Percentiles rank a stretch among this genome's conserved stretches.
Conservation (phyloP, 345 rosid species). For the Cardamine resedifolia region DNA sequence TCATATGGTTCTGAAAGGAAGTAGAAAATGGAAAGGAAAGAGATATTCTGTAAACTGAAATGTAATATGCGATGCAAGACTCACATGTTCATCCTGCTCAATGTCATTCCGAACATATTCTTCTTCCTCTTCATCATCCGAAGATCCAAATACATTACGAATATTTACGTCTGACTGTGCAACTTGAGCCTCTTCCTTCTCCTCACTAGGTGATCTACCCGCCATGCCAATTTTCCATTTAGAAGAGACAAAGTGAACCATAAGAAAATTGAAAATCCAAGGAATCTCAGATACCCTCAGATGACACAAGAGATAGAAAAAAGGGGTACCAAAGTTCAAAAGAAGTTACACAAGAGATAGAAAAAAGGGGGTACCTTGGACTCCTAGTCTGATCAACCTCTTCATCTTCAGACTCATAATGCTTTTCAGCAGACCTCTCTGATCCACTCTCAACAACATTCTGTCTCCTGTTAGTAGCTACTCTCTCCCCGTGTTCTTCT, state of each 20-base stretch:
- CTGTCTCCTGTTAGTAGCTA: slow-evolving; percentile 56
- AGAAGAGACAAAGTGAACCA: slow-evolving; percentile 11
- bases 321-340: not conserved
- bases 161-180: slow-evolving; percentile 74
- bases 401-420: slow-evolving; percentile 75
- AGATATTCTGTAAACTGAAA: slow-evolving; percentile 14
- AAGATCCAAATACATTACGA: slow-evolving; percentile 97
- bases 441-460: slow-evolving; percentile 82
- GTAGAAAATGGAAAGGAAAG: slow-evolving; percentile 13
- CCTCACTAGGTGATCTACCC: slow-evolving; percentile 62
- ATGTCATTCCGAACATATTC: slow-evolving; percentile 70
- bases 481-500: slow-evolving; percentile 60
- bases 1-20: not conserved
- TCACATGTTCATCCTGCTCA: slow-evolving; percentile 66
- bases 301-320: slow-evolving; percentile 1
- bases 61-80: slow-evolving; percentile 32
- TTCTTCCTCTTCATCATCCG: slow-evolving; percentile 87
- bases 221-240: slow-evolving; percentile 30
- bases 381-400: slow-evolving; percentile 83
- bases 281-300: slow-evolving; percentile 17
- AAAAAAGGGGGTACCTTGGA: slow-evolving; percentile 48
- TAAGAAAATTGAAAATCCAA: slow-evolving; percentile 18
- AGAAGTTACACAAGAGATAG: not conserved
- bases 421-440: slow-evolving; percentile 80
- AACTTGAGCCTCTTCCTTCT: slow-evolving; percentile 61